Evolutionary conservation across 768 basidiomycete genomes (phyloP).

Genomic region (Nidularia sp.): DNA sequence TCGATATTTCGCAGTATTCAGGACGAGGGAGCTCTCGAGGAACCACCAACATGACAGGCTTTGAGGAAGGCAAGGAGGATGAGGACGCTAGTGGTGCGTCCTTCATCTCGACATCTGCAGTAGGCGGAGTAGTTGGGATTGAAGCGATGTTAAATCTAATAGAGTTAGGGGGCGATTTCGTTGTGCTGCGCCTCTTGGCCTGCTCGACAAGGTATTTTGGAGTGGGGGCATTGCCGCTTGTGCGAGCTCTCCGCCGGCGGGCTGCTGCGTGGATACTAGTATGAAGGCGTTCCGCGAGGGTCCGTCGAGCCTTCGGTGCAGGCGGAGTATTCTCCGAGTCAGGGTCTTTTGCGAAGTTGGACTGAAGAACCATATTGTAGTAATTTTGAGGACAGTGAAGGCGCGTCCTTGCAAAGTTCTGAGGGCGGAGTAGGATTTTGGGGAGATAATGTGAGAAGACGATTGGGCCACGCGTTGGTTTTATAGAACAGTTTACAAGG

Average conservation of each 20-base stretch:
- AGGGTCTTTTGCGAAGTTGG: slow-evolving; percentile 11
- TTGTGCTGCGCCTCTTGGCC: slow-evolving; percentile 28
- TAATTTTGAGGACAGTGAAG: too few species aligned
- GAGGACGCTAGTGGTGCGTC: slow-evolving; percentile 13
- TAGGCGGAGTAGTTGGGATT: slow-evolving; percentile 6
- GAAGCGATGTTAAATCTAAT: slow-evolving; percentile 20
- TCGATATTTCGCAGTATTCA: slow-evolving; percentile 38
- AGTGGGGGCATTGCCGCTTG: slow-evolving; percentile 15
- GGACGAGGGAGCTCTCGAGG: slow-evolving; percentile 54
- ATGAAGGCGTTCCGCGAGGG: slow-evolving; percentile 13
- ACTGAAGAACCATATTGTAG: slow-evolving; percentile 20
- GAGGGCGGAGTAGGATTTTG: too few species aligned
- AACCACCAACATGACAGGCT: slow-evolving; percentile 24
- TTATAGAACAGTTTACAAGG: neutral
- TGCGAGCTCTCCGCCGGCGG: slow-evolving; percentile 35
- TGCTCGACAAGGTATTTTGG: slow-evolving; percentile 30
- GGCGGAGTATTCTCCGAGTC: slow-evolving; percentile 11
- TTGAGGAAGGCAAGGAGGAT: slow-evolving; percentile 17
- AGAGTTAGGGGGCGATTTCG: slow-evolving; percentile 14
- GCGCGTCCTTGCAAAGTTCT: too few species aligned
- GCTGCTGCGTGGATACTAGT: slow-evolving; percentile 17
- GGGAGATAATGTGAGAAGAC: too few species aligned
- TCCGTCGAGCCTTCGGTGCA: slow-evolving; percentile 6
- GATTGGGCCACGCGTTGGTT: too few species aligned
- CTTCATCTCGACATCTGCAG: slow-evolving; percentile 26